These are phyloP conservation scores for Irpex sp. DNA, from an alignment of 1,284 basidiomycete genomes.

Conservation along the genomic window DNA sequence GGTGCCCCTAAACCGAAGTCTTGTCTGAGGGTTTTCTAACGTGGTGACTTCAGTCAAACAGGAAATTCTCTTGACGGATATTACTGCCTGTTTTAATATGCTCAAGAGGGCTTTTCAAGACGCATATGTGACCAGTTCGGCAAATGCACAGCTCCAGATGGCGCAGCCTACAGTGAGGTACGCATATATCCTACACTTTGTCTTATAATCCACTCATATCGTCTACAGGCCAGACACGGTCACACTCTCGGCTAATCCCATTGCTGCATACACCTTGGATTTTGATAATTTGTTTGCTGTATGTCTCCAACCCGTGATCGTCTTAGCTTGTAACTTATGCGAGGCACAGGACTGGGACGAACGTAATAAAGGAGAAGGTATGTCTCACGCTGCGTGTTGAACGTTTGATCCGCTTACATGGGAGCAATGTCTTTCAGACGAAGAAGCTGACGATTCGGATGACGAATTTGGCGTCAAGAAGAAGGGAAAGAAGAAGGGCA, in stretches of 20 bases:
- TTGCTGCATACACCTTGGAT: conserved; percentile 47
- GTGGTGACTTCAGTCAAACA: conserved; percentile 58
- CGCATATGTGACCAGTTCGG: conserved; percentile 35
- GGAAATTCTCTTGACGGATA: conserved; percentile 74
- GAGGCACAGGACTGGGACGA: conserved; percentile 57
- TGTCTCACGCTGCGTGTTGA: too few species aligned
- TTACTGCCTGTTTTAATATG: conserved; percentile 67
- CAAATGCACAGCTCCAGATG: conserved; percentile 58
- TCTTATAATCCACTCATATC: background rate
- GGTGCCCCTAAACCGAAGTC: conserved; percentile 31
- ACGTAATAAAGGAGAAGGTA: conserved; percentile 4
- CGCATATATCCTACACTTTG: conserved; percentile 11
- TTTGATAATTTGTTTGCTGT: conserved; percentile 65
- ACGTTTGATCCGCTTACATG: too few species aligned
- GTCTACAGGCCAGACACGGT: conserved; percentile 48
- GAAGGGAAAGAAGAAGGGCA: conserved; percentile 28
- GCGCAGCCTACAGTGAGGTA: conserved; percentile 59
- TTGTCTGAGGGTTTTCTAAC: background rate
- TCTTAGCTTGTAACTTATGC: background rate
- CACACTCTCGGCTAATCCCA: conserved; percentile 53
- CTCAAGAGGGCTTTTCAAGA: conserved; percentile 73
- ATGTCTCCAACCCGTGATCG: conserved; percentile 22
- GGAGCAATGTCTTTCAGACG: background rate
- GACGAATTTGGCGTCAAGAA: conserved; percentile 43
- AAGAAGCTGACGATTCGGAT: conserved; percentile 34